phyloP scores from a whole-genome alignment of 1,139 yeast species.

The Waltiozyma sp. region DNA sequence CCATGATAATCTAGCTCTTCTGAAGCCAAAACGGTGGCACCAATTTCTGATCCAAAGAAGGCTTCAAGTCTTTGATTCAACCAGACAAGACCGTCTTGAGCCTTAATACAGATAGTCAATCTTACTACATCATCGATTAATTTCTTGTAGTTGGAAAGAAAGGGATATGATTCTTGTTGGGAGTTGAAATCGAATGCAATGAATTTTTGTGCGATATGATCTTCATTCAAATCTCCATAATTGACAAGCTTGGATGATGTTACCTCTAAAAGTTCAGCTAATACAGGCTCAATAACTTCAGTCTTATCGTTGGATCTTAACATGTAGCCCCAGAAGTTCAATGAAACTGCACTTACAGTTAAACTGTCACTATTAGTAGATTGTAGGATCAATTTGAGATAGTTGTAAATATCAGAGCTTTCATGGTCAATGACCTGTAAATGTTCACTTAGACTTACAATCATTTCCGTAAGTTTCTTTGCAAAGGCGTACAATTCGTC shows the following conservation, averaged over 20 bases:
- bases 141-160: slow-evolving; percentile 70
- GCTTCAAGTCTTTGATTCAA: slow-evolving; percentile 59
- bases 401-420: slow-evolving; percentile 30
- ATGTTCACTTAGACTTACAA: slow-evolving; percentile 71
- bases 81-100: slow-evolving; percentile 77
- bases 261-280: slow-evolving; percentile 61
- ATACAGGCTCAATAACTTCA: slow-evolving; percentile 36
- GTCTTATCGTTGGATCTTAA: slow-evolving; percentile 64
- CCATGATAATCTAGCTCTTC: slow-evolving; percentile 41
- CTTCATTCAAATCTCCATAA: slow-evolving; percentile 59
- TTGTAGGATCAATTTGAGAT: slow-evolving; percentile 61
- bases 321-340: slow-evolving; percentile 92
- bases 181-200: slow-evolving; percentile 84
- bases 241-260: slow-evolving; percentile 73
- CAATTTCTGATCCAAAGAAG: slow-evolving; percentile 68
- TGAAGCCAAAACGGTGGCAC: slow-evolving; percentile 50
- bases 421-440: slow-evolving; percentile 22
- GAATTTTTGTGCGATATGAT: slow-evolving; percentile 50
- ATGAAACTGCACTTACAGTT: slow-evolving; percentile 80
- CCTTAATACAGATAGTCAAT: slow-evolving; percentile 74
- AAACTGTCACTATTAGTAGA: slow-evolving; percentile 81
- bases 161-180: slow-evolving; percentile 66
- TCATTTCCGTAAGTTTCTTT: slow-evolving; percentile 88
- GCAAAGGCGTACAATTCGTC: slow-evolving; percentile 68
- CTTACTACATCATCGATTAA: slow-evolving; percentile 87